Percentiles rank a stretch among this genome's conserved stretches.
phyloP scores from a whole-genome alignment of 2,329 filamentous ascomycete species.

The Fusarium pseudograminearum region DNA sequence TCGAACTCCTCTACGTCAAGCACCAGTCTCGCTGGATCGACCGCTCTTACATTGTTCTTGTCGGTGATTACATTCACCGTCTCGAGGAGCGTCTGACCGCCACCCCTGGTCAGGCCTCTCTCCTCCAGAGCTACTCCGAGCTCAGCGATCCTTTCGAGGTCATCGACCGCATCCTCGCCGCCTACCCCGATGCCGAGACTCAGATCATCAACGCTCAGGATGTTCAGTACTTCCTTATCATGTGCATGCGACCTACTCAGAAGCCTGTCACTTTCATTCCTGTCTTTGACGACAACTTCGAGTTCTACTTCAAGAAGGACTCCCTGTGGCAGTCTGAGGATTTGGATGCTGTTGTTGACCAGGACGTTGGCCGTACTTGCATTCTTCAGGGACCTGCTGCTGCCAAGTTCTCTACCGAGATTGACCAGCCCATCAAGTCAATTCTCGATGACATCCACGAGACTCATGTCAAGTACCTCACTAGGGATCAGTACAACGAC shows the following conservation, averaged over 20 bases:
- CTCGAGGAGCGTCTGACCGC: conserved; percentile 95
- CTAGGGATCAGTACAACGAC: conserved; percentile 81
- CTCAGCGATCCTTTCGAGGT: conserved; percentile 83
- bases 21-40: conserved; percentile 95
- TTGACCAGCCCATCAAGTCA: conserved; percentile 94
- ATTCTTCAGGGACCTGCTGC: conserved; percentile 96
- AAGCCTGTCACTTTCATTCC: conserved; percentile 98
- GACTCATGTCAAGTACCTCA: conserved; percentile 83
- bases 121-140: conserved; percentile 91
- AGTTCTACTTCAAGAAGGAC: conserved; percentile 99
- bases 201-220: conserved; percentile 99
- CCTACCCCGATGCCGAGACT: conserved; percentile 86
- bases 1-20: conserved; percentile 91
- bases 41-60: conserved; percentile 81
- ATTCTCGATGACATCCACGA: conserved; percentile 93
- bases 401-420: conserved; percentile 86
- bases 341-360: conserved; percentile 91
- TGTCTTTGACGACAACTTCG: conserved; percentile 94
- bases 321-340: conserved; percentile 99
- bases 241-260: conserved; percentile 91
- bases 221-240: conserved; percentile 93
- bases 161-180: conserved; percentile 81
- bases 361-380: conserved; percentile 95
- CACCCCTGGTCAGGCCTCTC: conserved; percentile 76
- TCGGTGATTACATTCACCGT: conserved; percentile 95